These are phyloP conservation scores for Colletotrichum viniferum DNA, from an alignment of 2,329 filamentous ascomycete species.

Conservation along the genomic window DNA sequence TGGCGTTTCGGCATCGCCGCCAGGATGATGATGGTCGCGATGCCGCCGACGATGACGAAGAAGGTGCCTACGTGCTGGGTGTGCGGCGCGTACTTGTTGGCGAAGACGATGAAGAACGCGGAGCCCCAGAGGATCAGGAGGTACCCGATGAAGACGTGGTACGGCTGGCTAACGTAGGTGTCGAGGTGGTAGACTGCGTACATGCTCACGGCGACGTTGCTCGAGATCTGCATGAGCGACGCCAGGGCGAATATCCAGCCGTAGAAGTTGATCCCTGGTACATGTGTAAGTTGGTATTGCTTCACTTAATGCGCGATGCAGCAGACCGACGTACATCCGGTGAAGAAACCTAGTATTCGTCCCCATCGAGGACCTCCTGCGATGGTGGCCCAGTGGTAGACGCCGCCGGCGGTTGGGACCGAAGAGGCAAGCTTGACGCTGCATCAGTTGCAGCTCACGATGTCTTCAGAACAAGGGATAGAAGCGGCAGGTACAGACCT, in stretches of 20 bases:
- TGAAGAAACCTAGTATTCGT: conserved; percentile 52
- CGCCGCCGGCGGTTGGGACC: conserved; percentile 62
- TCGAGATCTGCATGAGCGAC: conserved; percentile 61
- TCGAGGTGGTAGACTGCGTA: conserved; percentile 62
- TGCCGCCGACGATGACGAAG: conserved; percentile 56
- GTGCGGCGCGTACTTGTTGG: conserved; percentile 59
- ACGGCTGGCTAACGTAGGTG: conserved; percentile 52
- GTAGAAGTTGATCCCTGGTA: conserved; percentile 55
- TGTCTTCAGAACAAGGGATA: neutral
- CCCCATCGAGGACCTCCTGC: conserved; percentile 60
- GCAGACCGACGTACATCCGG: conserved; percentile 28
- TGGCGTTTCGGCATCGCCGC: conserved; percentile 57
- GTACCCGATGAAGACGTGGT: conserved; percentile 66
- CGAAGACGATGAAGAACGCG: conserved; percentile 57
- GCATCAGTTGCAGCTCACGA: conserved; percentile 1
- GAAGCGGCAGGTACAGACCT: conserved; percentile 29
- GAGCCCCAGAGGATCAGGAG: conserved; percentile 59
- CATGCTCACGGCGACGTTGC: conserved; percentile 65
- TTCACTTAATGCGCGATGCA: neutral
- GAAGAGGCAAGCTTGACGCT: conserved; percentile 59
- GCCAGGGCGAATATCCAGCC: conserved; percentile 68
- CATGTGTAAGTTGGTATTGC: rapidly evolving
- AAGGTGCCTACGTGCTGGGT: conserved; percentile 58
- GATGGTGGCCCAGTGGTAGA: conserved; percentile 66
- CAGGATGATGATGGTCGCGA: conserved; percentile 57